Evolutionary conservation across 1,139 yeast species (phyloP), one percentile per base, ranked within the genome.

Genomic region (Magnusiomyces magnusii): DNA sequence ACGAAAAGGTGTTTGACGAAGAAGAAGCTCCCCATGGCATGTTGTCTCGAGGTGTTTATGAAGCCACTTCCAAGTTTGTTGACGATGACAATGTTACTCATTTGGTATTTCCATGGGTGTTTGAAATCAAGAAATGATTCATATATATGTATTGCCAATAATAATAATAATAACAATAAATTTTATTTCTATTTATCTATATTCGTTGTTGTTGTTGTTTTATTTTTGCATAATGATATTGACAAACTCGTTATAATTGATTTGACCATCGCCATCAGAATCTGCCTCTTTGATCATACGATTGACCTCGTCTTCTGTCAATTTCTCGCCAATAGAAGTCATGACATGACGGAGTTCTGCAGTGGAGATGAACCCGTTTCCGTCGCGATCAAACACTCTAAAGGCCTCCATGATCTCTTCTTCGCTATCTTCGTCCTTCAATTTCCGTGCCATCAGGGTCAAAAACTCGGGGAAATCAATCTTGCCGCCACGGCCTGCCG

Each of bases 371-470:
- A 87, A 87, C 63, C 99, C 99, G 72, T 93, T 97, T 59, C 97
- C 97, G 73, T 93, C 95, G 71, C 90, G 79, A 75, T 84, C 89
- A 36, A 58, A 58, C 53, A 93, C 99, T 76, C 91, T 92, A 80
- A 93, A 93, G 21, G 99, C 99, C 76, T 93, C 99, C 65, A 93
- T 83, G 67, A 93, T 86, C 75, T 93, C 99, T 66, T 95, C 97
- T 75, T 93, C 97, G 44, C 95, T 86, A 73, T 93, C 98, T 61
- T 95, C 90, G 69, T 93, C 96, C 76, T 87, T 88, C 84, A 92
- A 85, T 73, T 93, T 95, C 76, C 98, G 86, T 36, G 97, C 96
- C 89, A 85, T 84, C 88, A 84, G 84, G 66, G 89, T 84, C 72
- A 84, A 78, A 68, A 85, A 85, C 67, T 76, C 80, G 47, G 54